Percentiles rank a stretch among this genome's conserved stretches.
Conservation (phyloP, 148 eudicot species). For the Persicaria tinctoria region DNA sequence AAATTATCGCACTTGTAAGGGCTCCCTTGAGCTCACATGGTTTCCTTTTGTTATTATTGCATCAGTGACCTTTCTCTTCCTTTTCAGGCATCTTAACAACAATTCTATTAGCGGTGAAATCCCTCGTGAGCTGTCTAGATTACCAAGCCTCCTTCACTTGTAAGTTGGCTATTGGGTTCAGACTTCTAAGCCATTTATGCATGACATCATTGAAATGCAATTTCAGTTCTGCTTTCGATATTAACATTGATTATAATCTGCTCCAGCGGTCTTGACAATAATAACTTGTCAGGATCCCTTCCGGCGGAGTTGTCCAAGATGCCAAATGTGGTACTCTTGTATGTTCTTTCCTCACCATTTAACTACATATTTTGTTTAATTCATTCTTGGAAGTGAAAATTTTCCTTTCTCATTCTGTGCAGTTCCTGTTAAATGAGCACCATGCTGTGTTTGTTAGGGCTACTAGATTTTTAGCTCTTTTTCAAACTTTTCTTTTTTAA, state of each 20-base stretch:
- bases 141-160: conserved; percentile 62
- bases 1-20: conserved; percentile 67
- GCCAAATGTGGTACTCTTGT: conserved; percentile 54
- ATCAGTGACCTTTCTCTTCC: neutral
- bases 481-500: too few relatives aligned
- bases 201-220: too few relatives aligned
- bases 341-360: conserved; percentile 20
- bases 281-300: conserved; percentile 66
- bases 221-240: neutral
- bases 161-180: conserved; percentile 29
- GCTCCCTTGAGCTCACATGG: neutral
- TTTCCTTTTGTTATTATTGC: neutral
- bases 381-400: neutral
- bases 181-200: too few relatives aligned
- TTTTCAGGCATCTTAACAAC: conserved; percentile 62
- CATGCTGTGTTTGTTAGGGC: too few relatives aligned
- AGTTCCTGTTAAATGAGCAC: too few relatives aligned
- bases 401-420: neutral
- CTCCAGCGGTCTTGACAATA: conserved; percentile 79
- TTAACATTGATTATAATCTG: neutral
- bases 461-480: too few relatives aligned
- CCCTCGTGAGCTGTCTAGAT: conserved; percentile 55
- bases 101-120: conserved; percentile 78
- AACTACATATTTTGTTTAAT: neutral
- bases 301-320: conserved; percentile 53